These are phyloP conservation scores for Saccharomycopsis phalli DNA, from an alignment of 1,139 yeast genomes.

Conservation along the genomic window DNA sequence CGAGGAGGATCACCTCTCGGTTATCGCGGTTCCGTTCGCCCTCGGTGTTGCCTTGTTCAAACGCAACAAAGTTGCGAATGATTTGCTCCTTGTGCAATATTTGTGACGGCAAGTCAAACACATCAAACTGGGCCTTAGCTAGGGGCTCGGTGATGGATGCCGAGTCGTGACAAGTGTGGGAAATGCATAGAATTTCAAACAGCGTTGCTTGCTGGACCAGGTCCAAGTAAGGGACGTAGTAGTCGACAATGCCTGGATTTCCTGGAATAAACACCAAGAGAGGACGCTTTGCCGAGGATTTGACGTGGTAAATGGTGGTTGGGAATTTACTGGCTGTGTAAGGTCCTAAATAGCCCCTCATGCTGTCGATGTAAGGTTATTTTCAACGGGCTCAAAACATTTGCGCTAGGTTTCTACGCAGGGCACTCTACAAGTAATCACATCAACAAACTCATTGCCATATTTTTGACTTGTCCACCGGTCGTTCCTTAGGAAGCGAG, in stretches of 20 bases:
- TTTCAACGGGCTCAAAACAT: too few relatives aligned
- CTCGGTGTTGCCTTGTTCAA: constrained; percentile 14
- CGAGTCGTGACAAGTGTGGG: constrained; percentile 33
- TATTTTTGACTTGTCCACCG: constrained; percentile 19
- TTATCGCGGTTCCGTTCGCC: constrained; percentile 1
- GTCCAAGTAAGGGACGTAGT: constrained; percentile 42
- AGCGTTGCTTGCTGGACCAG: constrained; percentile 29
- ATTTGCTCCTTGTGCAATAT: constrained; percentile 40
- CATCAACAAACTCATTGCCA: constrained; percentile 14
- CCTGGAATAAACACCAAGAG: constrained; percentile 55
- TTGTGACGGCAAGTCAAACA: constrained; percentile 41
- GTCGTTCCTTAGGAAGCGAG: constrained; percentile 25
- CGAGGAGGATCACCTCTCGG: constrained; percentile 38
- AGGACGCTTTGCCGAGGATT: constrained; percentile 22
- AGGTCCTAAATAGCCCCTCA: constrained; percentile 5
- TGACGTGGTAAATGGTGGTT: constrained; percentile 13
- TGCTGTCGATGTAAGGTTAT: too few relatives aligned
- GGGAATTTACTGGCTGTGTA: constrained; percentile 11
- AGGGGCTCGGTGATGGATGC: constrained; percentile 16
- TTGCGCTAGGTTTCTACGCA: neutral
- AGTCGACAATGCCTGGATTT: constrained; percentile 58
- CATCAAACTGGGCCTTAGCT: constrained; percentile 21
- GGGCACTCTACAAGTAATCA: neutral
- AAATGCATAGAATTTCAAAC: constrained; percentile 42
- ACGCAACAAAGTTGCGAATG: constrained; percentile 27